phyloP scores from a whole-genome alignment of 495 filamentous ascomycete species.

The Mytilinidion resinicola region DNA sequence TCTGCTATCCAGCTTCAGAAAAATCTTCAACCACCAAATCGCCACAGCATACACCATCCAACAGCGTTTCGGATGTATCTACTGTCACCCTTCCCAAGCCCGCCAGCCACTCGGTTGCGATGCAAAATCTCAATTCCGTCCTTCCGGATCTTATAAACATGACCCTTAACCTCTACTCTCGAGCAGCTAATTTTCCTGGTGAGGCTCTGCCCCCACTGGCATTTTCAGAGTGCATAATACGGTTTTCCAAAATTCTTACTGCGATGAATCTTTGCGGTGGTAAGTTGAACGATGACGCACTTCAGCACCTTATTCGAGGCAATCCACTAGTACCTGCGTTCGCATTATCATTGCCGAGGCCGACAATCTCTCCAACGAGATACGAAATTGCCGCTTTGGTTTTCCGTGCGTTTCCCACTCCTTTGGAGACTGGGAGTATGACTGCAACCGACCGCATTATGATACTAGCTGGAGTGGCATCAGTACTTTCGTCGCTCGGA shows the following conservation, averaged over 20 bases:
- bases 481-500: conserved; percentile 67
- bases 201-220: conserved; percentile 76
- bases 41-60: conserved; percentile 36
- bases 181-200: conserved; percentile 65
- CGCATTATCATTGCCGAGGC: conserved; percentile 32
- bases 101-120: conserved; percentile 49
- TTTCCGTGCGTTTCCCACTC: conserved; percentile 65
- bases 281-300: conserved; percentile 55
- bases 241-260: conserved; percentile 68
- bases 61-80: conserved; percentile 40
- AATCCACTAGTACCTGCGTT: conserved; percentile 20
- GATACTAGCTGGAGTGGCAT: conserved; percentile 80
- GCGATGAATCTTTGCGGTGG: conserved; percentile 64
- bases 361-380: conserved; percentile 49
- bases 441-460: conserved; percentile 63
- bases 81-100: conserved; percentile 35
- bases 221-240: conserved; percentile 74
- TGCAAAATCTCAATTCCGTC: conserved; percentile 56
- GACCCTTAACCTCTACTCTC: conserved; percentile 74
- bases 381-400: conserved; percentile 63
- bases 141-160: conserved; percentile 73
- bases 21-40: conserved; percentile 35
- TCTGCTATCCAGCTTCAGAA: conserved; percentile 54
- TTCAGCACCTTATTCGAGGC: conserved; percentile 43
- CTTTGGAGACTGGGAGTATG: conserved; percentile 49